Evolutionary conservation across 805 yeast species (phyloP), one percentile per base, ranked within the genome.

Genomic region (Kluyveromyces wickerhamii): DNA sequence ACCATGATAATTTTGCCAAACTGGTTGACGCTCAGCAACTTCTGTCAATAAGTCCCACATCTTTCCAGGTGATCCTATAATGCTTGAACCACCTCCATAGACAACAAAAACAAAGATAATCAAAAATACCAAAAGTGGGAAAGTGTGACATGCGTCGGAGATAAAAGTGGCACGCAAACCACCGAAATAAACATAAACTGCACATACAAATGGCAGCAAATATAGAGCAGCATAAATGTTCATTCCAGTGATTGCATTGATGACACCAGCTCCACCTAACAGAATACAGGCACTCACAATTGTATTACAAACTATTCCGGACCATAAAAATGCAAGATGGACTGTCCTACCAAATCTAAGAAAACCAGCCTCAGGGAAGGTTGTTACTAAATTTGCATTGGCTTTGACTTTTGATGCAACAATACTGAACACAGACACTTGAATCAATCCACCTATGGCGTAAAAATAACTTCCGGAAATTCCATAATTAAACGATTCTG

Each of bases 91-190:
- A 10, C 61, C 45, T 17, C 59, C 49, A 42, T 60, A 68, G 11
- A 60, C 52, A 12, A 52, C 54, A 41, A 59, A 67, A 4, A 50
- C 48, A 13, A 65, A 49, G 5, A 59, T 47, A 32, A 67, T 42
- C 30, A 69, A 47, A 33, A 69, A 59, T 19, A 61, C 52, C 39
- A 63, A 57, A 28, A 69, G 53, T 35, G 69, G 61, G 29, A 67
- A 64, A 2, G 73, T 67, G 48, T 70, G 75, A 12, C 63, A 58
- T 48, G 70, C 71, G 48, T 72, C 77, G 10, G 76, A 64, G 25
- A 71, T 55, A 40, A 71, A 70, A 2, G 77, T 71, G 9, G 74
- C 71, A 42, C 69, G 65, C 20, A 71, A 50, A 7, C 77, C 77
- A 33, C 76, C 77, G 26, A 69, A 60, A 18, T 63, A 58, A 4